These are phyloP conservation scores for Paecilomyces dactylethromorphus DNA, from an alignment of 2,329 filamentous ascomycete genomes.

Conservation along the genomic window DNA sequence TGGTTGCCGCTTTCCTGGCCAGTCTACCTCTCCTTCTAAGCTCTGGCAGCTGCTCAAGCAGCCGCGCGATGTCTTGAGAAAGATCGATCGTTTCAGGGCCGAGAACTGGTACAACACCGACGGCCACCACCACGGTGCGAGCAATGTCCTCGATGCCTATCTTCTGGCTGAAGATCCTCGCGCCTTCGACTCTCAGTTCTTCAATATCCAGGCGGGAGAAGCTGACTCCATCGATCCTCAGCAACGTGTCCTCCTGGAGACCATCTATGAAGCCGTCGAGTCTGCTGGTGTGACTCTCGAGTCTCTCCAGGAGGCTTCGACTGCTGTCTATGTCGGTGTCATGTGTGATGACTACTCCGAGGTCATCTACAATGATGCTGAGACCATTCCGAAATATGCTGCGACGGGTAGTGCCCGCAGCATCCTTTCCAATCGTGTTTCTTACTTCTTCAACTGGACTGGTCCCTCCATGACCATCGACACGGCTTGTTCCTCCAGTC, in stretches of 20 bases:
- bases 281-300: conserved; percentile 12
- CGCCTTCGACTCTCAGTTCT: conserved; percentile 18
- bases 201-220: conserved; percentile 13
- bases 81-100: conserved; percentile 17
- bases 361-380: conserved; percentile 10
- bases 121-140: conserved; percentile 19
- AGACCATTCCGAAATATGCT: conserved; percentile 9
- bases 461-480: conserved; percentile 40
- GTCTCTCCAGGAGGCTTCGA: conserved; percentile 16
- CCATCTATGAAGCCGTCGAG: conserved; percentile 34
- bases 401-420: conserved; percentile 26
- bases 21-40: conserved; percentile 28
- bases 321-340: conserved; percentile 20
- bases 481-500: conserved; percentile 40
- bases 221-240: conserved; percentile 27
- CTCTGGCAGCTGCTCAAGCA: conserved; percentile 32
- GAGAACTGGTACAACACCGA: conserved; percentile 15
- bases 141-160: conserved; percentile 19
- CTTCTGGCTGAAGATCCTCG: conserved; percentile 13
- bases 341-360: conserved; percentile 18
- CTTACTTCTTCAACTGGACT: conserved; percentile 34
- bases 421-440: conserved; percentile 35
- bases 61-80: conserved; percentile 7
- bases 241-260: conserved; percentile 22
- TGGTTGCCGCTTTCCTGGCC: conserved; percentile 40